Conservation (phyloP, 176 grass and related monocot genomes). For the Metroxylon sagu region DNA sequence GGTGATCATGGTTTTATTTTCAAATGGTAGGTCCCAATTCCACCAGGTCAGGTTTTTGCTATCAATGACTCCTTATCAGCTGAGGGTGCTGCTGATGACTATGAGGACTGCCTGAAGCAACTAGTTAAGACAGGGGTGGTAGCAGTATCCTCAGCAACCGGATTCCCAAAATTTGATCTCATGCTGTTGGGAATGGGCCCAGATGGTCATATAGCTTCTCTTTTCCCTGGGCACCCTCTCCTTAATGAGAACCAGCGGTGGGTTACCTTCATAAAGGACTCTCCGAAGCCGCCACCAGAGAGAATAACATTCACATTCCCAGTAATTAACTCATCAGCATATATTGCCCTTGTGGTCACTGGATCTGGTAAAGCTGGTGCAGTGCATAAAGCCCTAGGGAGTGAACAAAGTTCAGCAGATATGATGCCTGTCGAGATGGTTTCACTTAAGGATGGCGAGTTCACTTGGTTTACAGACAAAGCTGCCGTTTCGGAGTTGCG, state of each 20-base stretch:
- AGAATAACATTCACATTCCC: conserved; percentile 97
- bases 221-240: conserved; percentile 87
- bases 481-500: conserved; percentile 55
- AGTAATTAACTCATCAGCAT: conserved; percentile 81
- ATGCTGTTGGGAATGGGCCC: conserved; percentile 96
- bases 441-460: conserved; percentile 67
- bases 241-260: conserved; percentile 58
- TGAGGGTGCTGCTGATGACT: conserved; percentile 80
- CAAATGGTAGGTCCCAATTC: conserved; percentile 66
- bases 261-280: conserved; percentile 89
- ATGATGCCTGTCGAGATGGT: conserved; percentile 76
- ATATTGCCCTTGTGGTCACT: conserved; percentile 81
- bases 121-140: conserved; percentile 58
- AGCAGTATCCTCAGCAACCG: conserved; percentile 34
- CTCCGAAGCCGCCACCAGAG: conserved; percentile 87
- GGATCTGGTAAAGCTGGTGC: conserved; percentile 52
- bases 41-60: conserved; percentile 67
- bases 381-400: conserved; percentile 59
- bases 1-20: conserved; percentile 1
- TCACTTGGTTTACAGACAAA: conserved; percentile 96
- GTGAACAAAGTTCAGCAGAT: conserved; percentile 41
- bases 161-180: conserved; percentile 77
- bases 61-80: conserved; percentile 89
- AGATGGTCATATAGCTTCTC: conserved; percentile 90
- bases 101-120: conserved; percentile 67